Evolutionary conservation across 805 yeast species (phyloP), one percentile per base, ranked within the genome.

Genomic region (Nematodospora valgi): DNA sequence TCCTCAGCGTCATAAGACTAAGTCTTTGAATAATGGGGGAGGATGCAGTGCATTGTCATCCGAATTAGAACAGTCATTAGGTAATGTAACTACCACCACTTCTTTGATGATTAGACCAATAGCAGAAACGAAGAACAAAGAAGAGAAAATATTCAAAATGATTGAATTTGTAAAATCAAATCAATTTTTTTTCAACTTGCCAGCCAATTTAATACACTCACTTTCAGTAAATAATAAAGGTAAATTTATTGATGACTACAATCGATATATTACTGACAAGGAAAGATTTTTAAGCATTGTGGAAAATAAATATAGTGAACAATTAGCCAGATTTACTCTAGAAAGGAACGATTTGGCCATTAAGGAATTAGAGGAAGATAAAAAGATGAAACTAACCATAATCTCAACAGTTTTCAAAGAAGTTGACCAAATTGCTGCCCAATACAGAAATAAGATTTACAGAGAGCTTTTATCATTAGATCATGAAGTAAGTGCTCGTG

Each of bases 71-170:
- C 64, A 57, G 30, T 51, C 66, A 3, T 51, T 67, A 24, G 63
- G 64, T 37, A 62, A 63, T 41, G 47, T 67, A 30, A 65, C 63
- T 34, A 44, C 60, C 22, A 51, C 65, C 2, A 56, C 70, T 0
- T 46, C 65, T 6, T 46, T 64, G 27, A 57, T 64, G 56, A 64
- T 67, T 20, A 48, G 70, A 29, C 73, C 73, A 5, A 60, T 67
- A 10, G 48, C 56, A 43, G 72, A 67, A 23, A 62, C 62, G 37
- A 56, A 59, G 35, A 46, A 49, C 17, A 60, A 55, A 39, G 70
- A 64, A 45, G 37, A 36, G 6, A 67, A 66, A 35, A 43, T 66
- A 15, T 27, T 46, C 15, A 52, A 45, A 30, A 47, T 66, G 36
- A 59, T 67, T 23, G 71, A 65, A 5, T 64, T 64, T 36, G 44